Evolutionary conservation across 257 asterid genomes (phyloP).

Genomic region (Salvia miltiorrhiza): DNA sequence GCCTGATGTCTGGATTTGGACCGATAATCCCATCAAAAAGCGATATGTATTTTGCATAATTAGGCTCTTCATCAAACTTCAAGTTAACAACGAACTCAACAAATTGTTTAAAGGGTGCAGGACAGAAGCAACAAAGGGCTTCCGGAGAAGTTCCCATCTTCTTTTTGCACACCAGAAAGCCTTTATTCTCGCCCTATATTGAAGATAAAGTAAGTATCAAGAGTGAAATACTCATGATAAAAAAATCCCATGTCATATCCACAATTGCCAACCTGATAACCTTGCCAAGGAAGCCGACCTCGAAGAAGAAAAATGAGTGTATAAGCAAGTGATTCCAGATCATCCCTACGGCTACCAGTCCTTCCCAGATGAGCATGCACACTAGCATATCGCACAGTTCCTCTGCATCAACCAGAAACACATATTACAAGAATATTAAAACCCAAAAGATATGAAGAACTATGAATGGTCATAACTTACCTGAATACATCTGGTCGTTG

Average conservation of each 20-base stretch:
- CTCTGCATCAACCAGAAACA: constrained; percentile 36
- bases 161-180: constrained; percentile 70
- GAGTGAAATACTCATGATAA: neutral
- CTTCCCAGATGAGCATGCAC: constrained; percentile 78
- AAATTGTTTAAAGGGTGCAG: constrained; percentile 57
- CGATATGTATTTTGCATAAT: constrained; percentile 58
- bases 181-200: constrained; percentile 63
- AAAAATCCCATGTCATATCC: neutral
- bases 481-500: constrained; percentile 68
- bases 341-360: constrained; percentile 75
- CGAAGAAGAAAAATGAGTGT: constrained; percentile 64
- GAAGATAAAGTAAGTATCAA: constrained; percentile 1
- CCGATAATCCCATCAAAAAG: constrained; percentile 69
- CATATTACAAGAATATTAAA: neutral
- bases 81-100: constrained; percentile 51
- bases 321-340: constrained; percentile 73
- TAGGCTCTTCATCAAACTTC: constrained; percentile 70
- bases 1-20: constrained; percentile 60
- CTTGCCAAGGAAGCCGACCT: constrained; percentile 78
- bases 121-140: constrained; percentile 57
- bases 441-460: neutral
- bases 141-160: constrained; percentile 75
- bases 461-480: constrained; percentile 18
- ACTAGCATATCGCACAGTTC: constrained; percentile 75
- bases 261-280: constrained; percentile 49